Evolutionary conservation across 2,329 filamentous ascomycete genomes (phyloP), one percentile per base, ranked within the genome.

Genomic region (Alternaria triticina): DNA sequence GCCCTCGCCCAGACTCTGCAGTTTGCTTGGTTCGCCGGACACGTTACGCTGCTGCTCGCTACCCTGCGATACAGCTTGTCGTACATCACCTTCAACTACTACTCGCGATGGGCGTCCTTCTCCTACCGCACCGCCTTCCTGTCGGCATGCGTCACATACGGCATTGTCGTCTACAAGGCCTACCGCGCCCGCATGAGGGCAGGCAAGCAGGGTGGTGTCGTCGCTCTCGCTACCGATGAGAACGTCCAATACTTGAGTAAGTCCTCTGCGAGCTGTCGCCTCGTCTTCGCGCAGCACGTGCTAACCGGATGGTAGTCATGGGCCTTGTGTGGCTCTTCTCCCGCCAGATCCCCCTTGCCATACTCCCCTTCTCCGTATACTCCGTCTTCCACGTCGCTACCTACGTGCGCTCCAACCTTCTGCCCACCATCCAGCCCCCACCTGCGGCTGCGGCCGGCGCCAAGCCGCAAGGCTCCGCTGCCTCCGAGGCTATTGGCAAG

Each of bases 111-210:
- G 85, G 94, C 95, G 51, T 86, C 88, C 70, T 90, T 96, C 81
- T 91, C 91, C 61, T 99, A 99, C 85, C 94, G 96, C 75, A 88
- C 91, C 58, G 92, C 94, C 61, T 99, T 99, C 80, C 71, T 97
- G 72, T 90, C 94, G 3, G 96, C 96, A 6, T 93, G 94, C 51
- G 88, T 89, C 54, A 98, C 96, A 11, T 99, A 99, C 82, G 95
- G 96, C 70, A 98, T 99, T 71, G 96, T 99, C 54, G 95, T 99
- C 66, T 98, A 97, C 87, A 99, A 99, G 88, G 94, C 93, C 62
- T 93, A 94, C 85, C 90, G 94, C 70, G 93, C 94, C 73, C 91
- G 93, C 71, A 87, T 91, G 73, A 91, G 93, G 86, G 86, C 89
- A 54, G 90, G 91, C 68, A 89, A 89, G 74, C 88, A 86, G 78